These are phyloP conservation scores for Saposhnikovia divaricata DNA, from an alignment of 129 eudicot genomes.

Conservation along the genomic window DNA sequence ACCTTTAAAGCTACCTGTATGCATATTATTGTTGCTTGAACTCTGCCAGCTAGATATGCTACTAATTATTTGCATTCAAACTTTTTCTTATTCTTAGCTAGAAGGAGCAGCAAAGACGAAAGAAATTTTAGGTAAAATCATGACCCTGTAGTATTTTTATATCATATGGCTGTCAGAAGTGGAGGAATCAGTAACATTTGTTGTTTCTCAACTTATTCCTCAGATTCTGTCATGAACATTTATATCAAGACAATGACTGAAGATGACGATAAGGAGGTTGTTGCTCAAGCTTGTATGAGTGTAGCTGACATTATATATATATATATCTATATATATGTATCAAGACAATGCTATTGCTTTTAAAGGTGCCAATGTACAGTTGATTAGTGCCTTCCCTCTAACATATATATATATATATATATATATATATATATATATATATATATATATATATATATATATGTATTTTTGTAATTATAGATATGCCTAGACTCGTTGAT, in stretches of 20 bases:
- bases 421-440: no score
- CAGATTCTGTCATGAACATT: conserved; percentile 83
- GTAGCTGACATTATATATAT: conserved; percentile 77
- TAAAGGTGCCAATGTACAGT: conserved; percentile 1
- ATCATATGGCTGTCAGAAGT: background rate
- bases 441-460: no score
- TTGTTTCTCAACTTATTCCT: background rate
- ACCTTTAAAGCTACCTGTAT: background rate
- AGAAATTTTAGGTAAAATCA: conserved; percentile 62
- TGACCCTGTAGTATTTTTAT: conserved; percentile 9
- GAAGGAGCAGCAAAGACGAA: conserved; percentile 72
- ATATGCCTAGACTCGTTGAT: conserved; percentile 71
- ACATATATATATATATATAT: background rate
- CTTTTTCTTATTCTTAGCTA: conserved; percentile 28
- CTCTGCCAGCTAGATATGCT: background rate
- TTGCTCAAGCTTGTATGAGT: conserved; percentile 96
- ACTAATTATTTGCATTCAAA: background rate
- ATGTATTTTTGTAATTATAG: conserved; percentile 31
- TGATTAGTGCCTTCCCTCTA: conserved; percentile 8
- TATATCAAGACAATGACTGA: conserved; percentile 82
- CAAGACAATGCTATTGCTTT: no score
- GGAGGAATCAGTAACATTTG: conserved; percentile 6
- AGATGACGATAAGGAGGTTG: conserved; percentile 99
- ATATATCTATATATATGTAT: no score
- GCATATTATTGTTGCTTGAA: background rate